Conservation (phyloP, 345 rosid species). For the Hibiscus tridactylites region DNA sequence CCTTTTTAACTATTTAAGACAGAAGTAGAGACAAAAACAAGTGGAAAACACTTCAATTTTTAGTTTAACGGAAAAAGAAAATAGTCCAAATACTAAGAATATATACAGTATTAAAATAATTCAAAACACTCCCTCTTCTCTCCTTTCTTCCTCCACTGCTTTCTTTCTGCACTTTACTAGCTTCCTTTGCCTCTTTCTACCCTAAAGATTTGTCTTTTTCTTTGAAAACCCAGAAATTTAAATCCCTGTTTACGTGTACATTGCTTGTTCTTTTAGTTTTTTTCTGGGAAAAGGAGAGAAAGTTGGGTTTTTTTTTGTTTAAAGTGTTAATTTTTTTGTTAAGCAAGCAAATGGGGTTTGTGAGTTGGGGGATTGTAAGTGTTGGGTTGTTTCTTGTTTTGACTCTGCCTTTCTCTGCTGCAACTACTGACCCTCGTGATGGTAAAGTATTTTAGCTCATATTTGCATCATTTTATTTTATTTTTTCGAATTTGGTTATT, state of each 20-base stretch:
- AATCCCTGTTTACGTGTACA: neutral
- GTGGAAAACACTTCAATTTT: neutral
- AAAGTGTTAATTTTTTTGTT: neutral
- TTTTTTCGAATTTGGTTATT: neutral
- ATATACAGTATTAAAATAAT: neutral
- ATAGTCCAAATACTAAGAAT: neutral
- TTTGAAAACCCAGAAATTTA: neutral
- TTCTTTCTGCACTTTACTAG: neutral
- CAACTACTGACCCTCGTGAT: slow-evolving; percentile 52
- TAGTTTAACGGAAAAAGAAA: neutral
- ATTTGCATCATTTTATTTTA: neutral
- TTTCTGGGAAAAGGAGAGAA: slow-evolving; percentile 2
- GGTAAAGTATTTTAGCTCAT: slow-evolving; percentile 30
- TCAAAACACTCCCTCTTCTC: neutral
- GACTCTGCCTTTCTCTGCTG: slow-evolving; percentile 36
- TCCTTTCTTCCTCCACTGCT: neutral
- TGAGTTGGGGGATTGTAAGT: slow-evolving; percentile 18
- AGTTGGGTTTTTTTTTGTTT: neutral
- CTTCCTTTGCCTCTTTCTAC: neutral
- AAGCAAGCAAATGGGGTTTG: slow-evolving; percentile 31
- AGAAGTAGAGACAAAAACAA: neutral
- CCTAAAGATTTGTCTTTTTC: neutral
- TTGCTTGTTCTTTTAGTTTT: neutral
- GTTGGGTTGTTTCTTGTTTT: slow-evolving; percentile 27
- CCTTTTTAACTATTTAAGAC: neutral